Base-by-base conservation (phyloP, 2,329 filamentous ascomycete genomes). In the Cercospora sp. region DNA sequence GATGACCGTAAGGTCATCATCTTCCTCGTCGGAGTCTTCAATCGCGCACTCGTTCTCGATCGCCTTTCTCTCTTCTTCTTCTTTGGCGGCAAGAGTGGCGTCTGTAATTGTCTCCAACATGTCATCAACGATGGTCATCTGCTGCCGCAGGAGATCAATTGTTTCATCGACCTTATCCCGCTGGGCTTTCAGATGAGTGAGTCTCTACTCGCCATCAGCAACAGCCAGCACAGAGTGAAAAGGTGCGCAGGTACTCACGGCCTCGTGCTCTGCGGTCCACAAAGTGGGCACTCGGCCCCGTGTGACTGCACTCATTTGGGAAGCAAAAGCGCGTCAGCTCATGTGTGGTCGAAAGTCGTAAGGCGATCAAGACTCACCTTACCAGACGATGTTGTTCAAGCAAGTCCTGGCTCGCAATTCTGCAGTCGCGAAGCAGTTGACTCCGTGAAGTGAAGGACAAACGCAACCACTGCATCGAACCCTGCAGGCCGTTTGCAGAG, bases 401-500 rank as follows among this genome's bases (percentile, higher is more conserved):
- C 18, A 23, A 13, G 28, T 28, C 2, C 13, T 30, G 48, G 16
- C 23, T n/a, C 45, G 48, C 5, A 16, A 9, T 26, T 53, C 12
- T 26, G 48, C 23, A 53, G 48, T 13, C 23, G 48, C 48, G 48
- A 28, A 53, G 20, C 26, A 26, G 13, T 26, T 26, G 23, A 26
- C 13, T 6, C 6, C 20, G 48, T 26, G 48, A 53, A 53, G 48
- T 53, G 48, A 53, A 53, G 48, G 13, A 5, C 12, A 28, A 6
- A 16, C 23, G 13, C 48, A 53, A 12, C 48, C 23, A 26, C 48
- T 16, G 23, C 48, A n/a, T 26, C 20, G 23, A 53, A 23, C 48
- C 48, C 48, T 53, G 48, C 48, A 28, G 23, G 20, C 58, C 58
- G 58, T 48, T 62, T 62, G 36, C 59, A 61, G 59, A 3, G 60